A percentile compares a stretch with the other conserved stretches of the same genome.
phyloP scores from a whole-genome alignment of 306 rosid species.

The Vachellia pachyceras region DNA sequence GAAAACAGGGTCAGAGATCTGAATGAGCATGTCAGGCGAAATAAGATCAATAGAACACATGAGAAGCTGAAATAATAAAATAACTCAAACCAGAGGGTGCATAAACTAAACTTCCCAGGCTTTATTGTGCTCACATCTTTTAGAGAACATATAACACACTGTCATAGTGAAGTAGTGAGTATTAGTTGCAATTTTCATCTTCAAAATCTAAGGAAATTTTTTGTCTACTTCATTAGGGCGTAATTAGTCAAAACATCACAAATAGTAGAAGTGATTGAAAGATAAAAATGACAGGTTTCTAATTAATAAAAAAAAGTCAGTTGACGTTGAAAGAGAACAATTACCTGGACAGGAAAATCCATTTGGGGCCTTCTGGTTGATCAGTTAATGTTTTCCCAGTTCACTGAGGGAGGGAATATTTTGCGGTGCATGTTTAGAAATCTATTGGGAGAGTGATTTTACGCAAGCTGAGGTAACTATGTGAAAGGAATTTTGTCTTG shows the following conservation, averaged over 20 bases:
- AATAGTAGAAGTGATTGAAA: constrained; percentile 8
- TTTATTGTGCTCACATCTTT: constrained; percentile 76
- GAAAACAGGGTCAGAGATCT: background rate
- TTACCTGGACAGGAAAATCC: constrained; percentile 99
- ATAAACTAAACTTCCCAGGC: constrained; percentile 88
- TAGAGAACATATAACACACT: constrained; percentile 90
- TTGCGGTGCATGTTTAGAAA: no score
- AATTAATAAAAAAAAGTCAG: background rate
- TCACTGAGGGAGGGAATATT: constrained; percentile 94
- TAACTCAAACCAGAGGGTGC: constrained; percentile 12
- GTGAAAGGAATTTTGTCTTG: no score
- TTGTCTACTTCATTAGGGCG: constrained; percentile 7
- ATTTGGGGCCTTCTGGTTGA: constrained; percentile 85
- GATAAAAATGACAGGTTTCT: constrained; percentile 25
- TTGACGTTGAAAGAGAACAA: constrained; percentile 15
- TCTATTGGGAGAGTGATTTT: no score
- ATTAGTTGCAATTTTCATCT: constrained; percentile 24
- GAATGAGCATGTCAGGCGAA: background rate
- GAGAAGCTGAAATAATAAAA: background rate
- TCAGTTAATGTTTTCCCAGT: constrained; percentile 96
- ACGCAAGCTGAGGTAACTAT: no score
- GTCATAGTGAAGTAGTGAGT: constrained; percentile 49
- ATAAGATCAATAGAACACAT: background rate
- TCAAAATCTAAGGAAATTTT: background rate
- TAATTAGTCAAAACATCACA: constrained; percentile 7